These are phyloP conservation scores for Mycena olivaceomarginata DNA, from an alignment of 768 basidiomycete species.

Conservation along the genomic window DNA sequence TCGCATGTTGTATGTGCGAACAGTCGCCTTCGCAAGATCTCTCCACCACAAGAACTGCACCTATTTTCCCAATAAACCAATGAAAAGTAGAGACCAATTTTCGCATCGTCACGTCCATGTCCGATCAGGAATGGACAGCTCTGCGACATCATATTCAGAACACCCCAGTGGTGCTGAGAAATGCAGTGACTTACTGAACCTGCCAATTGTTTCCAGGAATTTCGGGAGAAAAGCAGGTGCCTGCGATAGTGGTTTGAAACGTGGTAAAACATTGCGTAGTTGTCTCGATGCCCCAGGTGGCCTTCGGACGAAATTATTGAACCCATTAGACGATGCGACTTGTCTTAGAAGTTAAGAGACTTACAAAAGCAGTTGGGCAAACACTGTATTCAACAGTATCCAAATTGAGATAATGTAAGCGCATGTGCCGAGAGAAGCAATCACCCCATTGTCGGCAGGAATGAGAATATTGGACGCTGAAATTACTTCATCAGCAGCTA, in stretches of 20 bases:
- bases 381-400: conserved; percentile 21
- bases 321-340: conserved; percentile 12
- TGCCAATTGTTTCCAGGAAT: conserved; percentile 20
- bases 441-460: conserved; percentile 12
- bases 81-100: too few species aligned
- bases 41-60: conserved; percentile 4
- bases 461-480: conserved; percentile 18
- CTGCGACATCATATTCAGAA: conserved; percentile 9
- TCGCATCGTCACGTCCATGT: too few species aligned
- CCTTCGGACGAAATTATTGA: conserved; percentile 18
- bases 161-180: conserved; percentile 24
- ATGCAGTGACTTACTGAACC: conserved; percentile 16
- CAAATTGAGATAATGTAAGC: conserved; percentile 20
- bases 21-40: conserved; percentile 5
- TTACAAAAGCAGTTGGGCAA: conserved; percentile 6
- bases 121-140: too few species aligned
- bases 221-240: conserved; percentile 22
- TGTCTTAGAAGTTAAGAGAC: not conserved
- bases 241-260: conserved; percentile 16
- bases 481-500: conserved; percentile 11
- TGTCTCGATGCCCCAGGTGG: conserved; percentile 19
- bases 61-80: not conserved
- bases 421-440: conserved; percentile 20
- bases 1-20: not conserved
- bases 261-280: conserved; percentile 23